A percentile compares a stretch with the other conserved stretches of the same genome.
phyloP scores from a whole-genome alignment of 139 green algal genomes.

The Chlorella sorokiniana region DNA sequence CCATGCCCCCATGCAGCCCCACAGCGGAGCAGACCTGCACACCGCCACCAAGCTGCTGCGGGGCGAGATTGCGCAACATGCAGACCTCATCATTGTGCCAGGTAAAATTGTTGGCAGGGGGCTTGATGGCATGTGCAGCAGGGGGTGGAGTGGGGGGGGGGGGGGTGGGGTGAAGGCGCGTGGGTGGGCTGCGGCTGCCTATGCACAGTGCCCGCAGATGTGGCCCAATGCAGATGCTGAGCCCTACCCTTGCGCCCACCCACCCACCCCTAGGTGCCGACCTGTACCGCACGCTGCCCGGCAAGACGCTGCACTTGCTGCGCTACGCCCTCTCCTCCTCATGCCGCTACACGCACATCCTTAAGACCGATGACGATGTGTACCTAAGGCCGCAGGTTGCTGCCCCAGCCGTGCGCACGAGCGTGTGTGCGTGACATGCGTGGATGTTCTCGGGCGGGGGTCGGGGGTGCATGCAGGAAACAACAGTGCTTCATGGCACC shows the following conservation, averaged over 20 bases:
- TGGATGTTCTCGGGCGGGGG: too few species aligned
- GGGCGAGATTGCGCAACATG: constrained; percentile 22
- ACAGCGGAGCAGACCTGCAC: neutral
- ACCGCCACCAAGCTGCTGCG: neutral
- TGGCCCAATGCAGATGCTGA: too few species aligned
- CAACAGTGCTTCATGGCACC: too few species aligned
- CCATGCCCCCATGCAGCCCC: neutral
- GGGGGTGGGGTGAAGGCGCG: too few species aligned
- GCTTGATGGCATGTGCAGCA: neutral
- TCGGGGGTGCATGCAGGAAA: too few species aligned
- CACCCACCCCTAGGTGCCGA: constrained; percentile 16
- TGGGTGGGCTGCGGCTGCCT: too few species aligned
- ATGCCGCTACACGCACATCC: constrained; percentile 61
- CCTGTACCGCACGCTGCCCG: constrained; percentile 57
- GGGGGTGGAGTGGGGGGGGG: too few species aligned
- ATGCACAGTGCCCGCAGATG: too few species aligned
- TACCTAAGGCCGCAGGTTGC: constrained; percentile 53
- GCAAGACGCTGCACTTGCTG: constrained; percentile 64
- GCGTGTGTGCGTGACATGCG: too few species aligned
- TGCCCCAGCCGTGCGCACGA: too few species aligned
- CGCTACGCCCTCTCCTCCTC: constrained; percentile 41
- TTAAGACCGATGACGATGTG: constrained; percentile 73
- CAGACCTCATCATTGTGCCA: constrained; percentile 41
- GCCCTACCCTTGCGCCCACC: neutral
- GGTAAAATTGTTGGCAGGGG: neutral